phyloP scores from a whole-genome alignment of 371 early-diverging fungal genomes.

The Mucor indicus region DNA sequence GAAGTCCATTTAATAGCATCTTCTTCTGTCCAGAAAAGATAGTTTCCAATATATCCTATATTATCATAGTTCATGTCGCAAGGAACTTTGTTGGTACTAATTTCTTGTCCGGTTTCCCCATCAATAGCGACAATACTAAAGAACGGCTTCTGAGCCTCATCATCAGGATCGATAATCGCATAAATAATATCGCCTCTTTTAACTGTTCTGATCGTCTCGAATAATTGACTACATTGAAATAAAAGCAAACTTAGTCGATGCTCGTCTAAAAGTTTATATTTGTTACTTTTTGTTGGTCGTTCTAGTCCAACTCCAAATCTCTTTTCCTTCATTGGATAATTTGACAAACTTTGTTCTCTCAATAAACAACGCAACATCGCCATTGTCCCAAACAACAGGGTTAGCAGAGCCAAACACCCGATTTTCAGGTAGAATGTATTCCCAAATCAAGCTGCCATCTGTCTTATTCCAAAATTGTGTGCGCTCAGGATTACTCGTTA shows the following conservation, averaged over 20 bases:
- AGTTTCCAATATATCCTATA: conserved; percentile 16
- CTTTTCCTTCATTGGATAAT: conserved; percentile 18
- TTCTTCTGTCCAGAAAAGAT: conserved; percentile 38
- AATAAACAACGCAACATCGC: conserved; percentile 11
- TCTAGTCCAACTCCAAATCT: conserved; percentile 20
- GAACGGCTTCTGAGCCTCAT: conserved; percentile 2
- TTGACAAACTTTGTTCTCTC: conserved; percentile 6
- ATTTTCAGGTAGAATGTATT: conserved; percentile 7
- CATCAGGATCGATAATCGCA: conserved; percentile 13
- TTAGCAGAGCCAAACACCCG: conserved; percentile 2
- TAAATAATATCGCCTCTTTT: conserved; percentile 15
- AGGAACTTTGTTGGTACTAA: conserved; percentile 13
- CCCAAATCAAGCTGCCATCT: conserved; percentile 21
- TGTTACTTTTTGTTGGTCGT: conserved; percentile 12
- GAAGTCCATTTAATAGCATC: conserved; percentile 32
- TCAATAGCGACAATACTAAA: conserved; percentile 16
- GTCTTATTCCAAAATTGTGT: conserved; percentile 50
- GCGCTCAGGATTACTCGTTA: conserved; percentile 37
- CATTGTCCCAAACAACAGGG: conserved; percentile 16
- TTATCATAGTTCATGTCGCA: conserved; percentile 10
- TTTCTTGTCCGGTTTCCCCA: conserved; percentile 12
- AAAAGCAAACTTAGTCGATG: not conserved
- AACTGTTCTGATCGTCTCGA: conserved; percentile 4
- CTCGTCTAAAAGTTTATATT: too few relatives aligned
- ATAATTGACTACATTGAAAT: not conserved